Base-by-base conservation (phyloP, 768 basidiomycete species). In the Rhodotorula babjevae region DNA sequence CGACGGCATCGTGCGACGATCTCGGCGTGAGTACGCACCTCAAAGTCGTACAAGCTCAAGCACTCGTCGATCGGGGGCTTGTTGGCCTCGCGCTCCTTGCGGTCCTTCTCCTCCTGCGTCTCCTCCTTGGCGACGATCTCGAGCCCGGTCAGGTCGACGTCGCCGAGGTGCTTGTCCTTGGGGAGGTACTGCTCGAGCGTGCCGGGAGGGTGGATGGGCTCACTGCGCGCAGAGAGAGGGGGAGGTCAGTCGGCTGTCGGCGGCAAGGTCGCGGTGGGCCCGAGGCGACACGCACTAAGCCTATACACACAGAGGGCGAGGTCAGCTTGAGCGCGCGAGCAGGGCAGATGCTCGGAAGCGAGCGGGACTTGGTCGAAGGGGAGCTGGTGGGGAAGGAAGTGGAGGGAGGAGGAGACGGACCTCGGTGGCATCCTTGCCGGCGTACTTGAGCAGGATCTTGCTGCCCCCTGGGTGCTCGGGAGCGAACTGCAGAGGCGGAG, bases 371-470 rank as follows among this genome's bases (percentile, higher is more conserved):
- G n/a, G 36, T 36, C 36, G 36, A 36, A 46, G 44, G 44, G 18
- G 44, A 46, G 14, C 8, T 14, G 2, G 25, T 29, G 4, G 60
- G 52, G 57, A 25, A 25, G 19, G n/a, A 46, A 23, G 56, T 14
- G 63, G 29, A 29, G 23, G 9, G 42, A n/a, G 21, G 21, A 8
- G 11, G 50, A 18, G n/a, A 67, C 74, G 55, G 33, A 79, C 79
- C 78, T 68, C 80, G 77, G 77, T 83, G 70, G 78, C 87, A 89
- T 95, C 93, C 71, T 84, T 85, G 16, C 94, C 94, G 16, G 87
- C 93, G 77, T 92, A 90, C 78, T 87, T 88, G 29, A 95, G 79
- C 72, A 97, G 91, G 77, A 92, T 89, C 67, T 86, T 85, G 27
- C 88, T 82, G 5, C 94, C 94, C 29, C 94, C 73, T 9, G 76